Evolutionary conservation across 345 rosid species (phyloP), one percentile per base, ranked within the genome.

Genomic region (Hirschfeldia incana): DNA sequence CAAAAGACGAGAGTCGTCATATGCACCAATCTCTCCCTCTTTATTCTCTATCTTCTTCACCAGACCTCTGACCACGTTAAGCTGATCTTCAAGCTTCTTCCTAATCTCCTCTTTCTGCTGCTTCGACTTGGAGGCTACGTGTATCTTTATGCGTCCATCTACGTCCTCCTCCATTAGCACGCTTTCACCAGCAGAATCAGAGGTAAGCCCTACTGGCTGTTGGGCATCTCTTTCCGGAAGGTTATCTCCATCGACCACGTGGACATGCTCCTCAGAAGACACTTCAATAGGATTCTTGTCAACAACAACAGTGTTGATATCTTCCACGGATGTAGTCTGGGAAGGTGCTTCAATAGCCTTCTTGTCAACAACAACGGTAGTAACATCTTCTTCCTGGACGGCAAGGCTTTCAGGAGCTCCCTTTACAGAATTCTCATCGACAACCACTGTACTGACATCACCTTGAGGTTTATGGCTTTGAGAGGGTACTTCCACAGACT

Each of bases 31-130:
- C 77, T 84, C 85, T 4, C 76, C 85, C 82, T 93, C 92, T 83
- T 86, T 94, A 0, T 83, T 91, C 81, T 95, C 99, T 75, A 95
- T 88, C 84, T 73, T 95, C 85, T 84, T 86, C 81, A 90, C 94
- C 89, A 90, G 80, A 77, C 77, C 87, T 86, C 94, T 95, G 55
- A 95, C 90, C 66, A 80, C 29, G 83, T 76, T 85, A 67, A 95
- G 98, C 82, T 91, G 93, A 67, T 85, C 85, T 84, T 88, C 92
- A 81, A 93, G 88, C 87, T 86, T 94, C 86, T 79, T 90, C 80
- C 92, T 85, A 64, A 91, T 81, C 73, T 85, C 90, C 6, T 82
- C 88, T 75, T 84, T 81, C 85, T 90, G 89, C 71, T 84, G 86
- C 86, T 84, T 96, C 0, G 94, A 78, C 71, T 69, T 74, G 2